Evolutionary conservation across 116 monocot species (phyloP), one percentile per base, ranked within the genome.

Genomic region (Posidonia oceanica): DNA sequence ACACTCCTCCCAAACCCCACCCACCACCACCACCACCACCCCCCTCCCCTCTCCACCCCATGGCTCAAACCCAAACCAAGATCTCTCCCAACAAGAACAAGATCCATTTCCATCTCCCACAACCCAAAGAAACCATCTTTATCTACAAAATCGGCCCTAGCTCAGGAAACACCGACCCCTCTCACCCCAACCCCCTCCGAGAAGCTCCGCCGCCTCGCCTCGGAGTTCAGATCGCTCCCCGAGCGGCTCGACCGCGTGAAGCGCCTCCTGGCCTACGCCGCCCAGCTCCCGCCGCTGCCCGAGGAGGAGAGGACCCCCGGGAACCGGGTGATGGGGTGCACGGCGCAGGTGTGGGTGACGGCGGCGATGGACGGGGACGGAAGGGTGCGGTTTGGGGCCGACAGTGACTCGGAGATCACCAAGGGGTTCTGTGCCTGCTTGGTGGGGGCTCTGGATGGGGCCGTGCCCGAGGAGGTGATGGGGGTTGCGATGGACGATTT

Each of bases 311-410:
- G 85, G 44, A 67, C 66, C 20, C 56, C 77, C 8, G 55, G 69
- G 59, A 97, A 97, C 72, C 84, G 97, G 64, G 92, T 97, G 64
- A 87, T 84, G 82, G 97, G 97, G 1, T 97, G 97, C 76, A 92
- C 92, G 36, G 91, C 97, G 5, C 83, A 85, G 89, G 97, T 97
- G 15, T 97, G 91, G 92, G 61, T 84, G 59, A 48, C 82, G 5
- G 85, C 79, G 12, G 20, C 59, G 39, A 63, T 82, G 36, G 83
- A 87, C 66, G 71, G 54, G 14, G 10, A n/a, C 57, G 79, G 86
- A 8, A 69, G 85, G 54, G 75, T 98, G 85, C 60, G 77, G 16
- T 98, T 98, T 71, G 67, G 79, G 14, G 97, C 89, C 38, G 97
- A 92, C 74, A 84, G 83, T 54, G 97, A 98, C 55, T 98, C 93